Percentiles rank a stretch among this genome's conserved stretches.
These are phyloP conservation scores for Trametes coccinea DNA, from an alignment of 768 basidiomycete species.

Conservation along the genomic window DNA sequence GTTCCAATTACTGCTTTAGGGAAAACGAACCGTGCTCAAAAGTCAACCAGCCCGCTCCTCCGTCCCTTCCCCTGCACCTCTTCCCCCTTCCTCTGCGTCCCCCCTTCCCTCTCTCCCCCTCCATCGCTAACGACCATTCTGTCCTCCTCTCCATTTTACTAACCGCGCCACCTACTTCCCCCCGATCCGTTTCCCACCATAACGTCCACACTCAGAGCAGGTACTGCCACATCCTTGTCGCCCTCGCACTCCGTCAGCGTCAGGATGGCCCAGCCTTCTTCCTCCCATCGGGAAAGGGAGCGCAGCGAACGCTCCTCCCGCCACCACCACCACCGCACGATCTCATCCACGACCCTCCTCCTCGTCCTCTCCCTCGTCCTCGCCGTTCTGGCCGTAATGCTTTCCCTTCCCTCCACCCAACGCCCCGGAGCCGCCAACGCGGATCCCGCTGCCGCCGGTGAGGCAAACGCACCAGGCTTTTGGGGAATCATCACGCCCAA, in stretches of 20 bases:
- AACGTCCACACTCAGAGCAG: conserved; percentile 65
- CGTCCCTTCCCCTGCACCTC: conserved; percentile 20
- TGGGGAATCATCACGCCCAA: conserved; percentile 80
- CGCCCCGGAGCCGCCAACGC: conserved; percentile 29
- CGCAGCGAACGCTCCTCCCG: conserved; percentile 57
- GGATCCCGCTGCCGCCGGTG: conserved; percentile 30
- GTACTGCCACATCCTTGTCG: conserved; percentile 75
- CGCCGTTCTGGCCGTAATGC: conserved; percentile 88
- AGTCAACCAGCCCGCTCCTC: conserved; percentile 21
- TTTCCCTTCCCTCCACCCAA: conserved; percentile 67
- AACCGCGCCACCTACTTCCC: conserved; percentile 27
- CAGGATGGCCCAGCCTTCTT: conserved; percentile 88
- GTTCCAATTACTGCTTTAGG: conserved; percentile 22
- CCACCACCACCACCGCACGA: conserved; percentile 80
- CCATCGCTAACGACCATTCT: conserved; percentile 27
- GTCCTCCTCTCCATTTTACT: conserved; percentile 17
- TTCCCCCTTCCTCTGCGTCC: conserved; percentile 22
- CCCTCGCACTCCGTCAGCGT: conserved; percentile 64
- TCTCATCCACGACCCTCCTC: conserved; percentile 86
- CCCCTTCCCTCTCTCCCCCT: conserved; percentile 25
- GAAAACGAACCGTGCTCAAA: conserved; percentile 35
- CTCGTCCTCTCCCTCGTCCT: conserved; percentile 84
- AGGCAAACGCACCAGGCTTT: conserved; percentile 51
- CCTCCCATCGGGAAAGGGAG: conserved; percentile 71
- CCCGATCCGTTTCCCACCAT: conserved; percentile 40